Evolutionary conservation across 2,329 filamentous ascomycete genomes (phyloP), one percentile per base, ranked within the genome.

Genomic region (Penicillium sp.): DNA sequence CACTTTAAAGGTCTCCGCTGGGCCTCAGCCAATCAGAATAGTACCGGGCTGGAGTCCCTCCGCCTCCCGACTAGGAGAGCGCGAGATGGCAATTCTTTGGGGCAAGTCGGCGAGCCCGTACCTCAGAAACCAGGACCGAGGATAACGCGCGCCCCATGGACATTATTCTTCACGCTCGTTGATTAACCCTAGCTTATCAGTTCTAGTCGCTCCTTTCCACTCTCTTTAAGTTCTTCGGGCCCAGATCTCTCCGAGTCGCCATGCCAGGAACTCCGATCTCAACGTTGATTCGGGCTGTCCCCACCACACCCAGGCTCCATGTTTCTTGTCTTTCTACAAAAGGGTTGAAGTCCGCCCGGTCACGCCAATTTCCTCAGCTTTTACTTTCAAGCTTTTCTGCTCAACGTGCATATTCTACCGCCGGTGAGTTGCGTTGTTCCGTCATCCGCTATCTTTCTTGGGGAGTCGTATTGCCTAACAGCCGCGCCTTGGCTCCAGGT

Each of bases 221-320:
- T 61, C 48, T 53, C 31, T 45, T 61, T 48, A 56, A 41, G 7
- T 41, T 45, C 53, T 48, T 49, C 45, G 46, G 48, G 47, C 26
- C 46, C 45, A 52, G 50, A 21, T 58, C 47, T 41, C 23, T 26
- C 61, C 55, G 26, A 26, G 44, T 63, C 51, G 44, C 53, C 52
- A 67, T 67, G 66, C 58, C 55, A 56, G 60, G 55, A 56, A 35
- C 62, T 53, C 51, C 54, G 54, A 62, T 48, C 49, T 63, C 64
- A 58, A 53, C 62, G 46, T 50, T 64, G 38, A 56, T 58, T 58
- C 64, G 64, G 59, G 45, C 58, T 19, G 64, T 65, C 66, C 54
- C 67, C 66, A 67, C 67, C 54, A 44, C 59, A 31, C 47, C 64
- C 64, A 65, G 61, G 58, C 51, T 62, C 56, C 54, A 54, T 62